Conservation (phyloP, 2,329 filamentous ascomycete species). For the Curvularia sp. region DNA sequence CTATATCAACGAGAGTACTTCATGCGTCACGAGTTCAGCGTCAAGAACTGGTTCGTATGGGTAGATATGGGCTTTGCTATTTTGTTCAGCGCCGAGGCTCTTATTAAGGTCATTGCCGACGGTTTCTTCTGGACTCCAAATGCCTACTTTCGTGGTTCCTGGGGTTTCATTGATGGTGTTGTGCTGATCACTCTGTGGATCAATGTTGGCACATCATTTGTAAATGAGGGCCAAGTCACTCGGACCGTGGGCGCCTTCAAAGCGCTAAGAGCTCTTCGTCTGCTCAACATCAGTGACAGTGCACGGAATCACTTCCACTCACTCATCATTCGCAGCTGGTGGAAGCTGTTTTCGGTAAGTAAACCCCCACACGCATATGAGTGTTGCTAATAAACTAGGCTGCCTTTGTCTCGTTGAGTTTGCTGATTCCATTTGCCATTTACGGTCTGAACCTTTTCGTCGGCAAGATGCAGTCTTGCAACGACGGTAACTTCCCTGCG, state of each 20-base stretch:
- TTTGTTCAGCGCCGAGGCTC: slow-evolving; percentile 83
- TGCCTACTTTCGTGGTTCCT: slow-evolving; percentile 93
- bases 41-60: slow-evolving; percentile 92
- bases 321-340: slow-evolving; percentile 89
- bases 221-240: slow-evolving; percentile 82
- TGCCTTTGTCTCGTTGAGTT: slow-evolving; percentile 89
- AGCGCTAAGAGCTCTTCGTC: slow-evolving; percentile 84
- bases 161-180: slow-evolving; percentile 93
- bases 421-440: slow-evolving; percentile 95
- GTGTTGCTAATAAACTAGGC: slow-evolving; percentile 56
- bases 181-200: slow-evolving; percentile 95
- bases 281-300: slow-evolving; percentile 96
- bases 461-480: slow-evolving; percentile 80
- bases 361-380: not conserved
- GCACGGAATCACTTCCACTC: slow-evolving; percentile 96
- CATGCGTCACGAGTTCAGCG: slow-evolving; percentile 62
- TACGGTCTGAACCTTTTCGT: slow-evolving; percentile 94
- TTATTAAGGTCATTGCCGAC: slow-evolving; percentile 93
- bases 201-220: slow-evolving; percentile 84
- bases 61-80: slow-evolving; percentile 88
- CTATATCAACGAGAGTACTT: slow-evolving; percentile 93
- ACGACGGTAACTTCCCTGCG: slow-evolving; percentile 65
- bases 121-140: slow-evolving; percentile 97
- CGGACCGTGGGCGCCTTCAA: slow-evolving; percentile 96
- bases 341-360: slow-evolving; percentile 85